Base-by-base conservation (phyloP, 495 filamentous ascomycete species). In the Talaromyces thailandensis region DNA sequence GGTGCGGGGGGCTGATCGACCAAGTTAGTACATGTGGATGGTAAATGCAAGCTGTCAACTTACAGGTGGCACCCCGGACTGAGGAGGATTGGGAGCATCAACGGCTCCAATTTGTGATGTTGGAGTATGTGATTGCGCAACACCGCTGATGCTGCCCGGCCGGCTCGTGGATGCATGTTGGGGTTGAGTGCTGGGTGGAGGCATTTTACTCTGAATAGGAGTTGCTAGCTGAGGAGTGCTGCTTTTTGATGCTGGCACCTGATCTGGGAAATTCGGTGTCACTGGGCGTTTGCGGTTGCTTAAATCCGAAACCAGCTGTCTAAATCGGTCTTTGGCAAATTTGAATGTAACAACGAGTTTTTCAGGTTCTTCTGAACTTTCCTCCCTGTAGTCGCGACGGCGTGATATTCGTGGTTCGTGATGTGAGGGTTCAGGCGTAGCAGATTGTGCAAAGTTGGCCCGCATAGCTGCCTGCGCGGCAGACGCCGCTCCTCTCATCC, bases 381-480 rank as follows among this genome's bases (percentile, higher is more conserved):
- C 89, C 72, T 93, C 91, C 62, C 88, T 81, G 43, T 76, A 80
- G 62, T 79, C 77, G 62, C 83, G 84, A 67, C 86, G 81, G 61
- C 88, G 78, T 24, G 84, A 79, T 28, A 82, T 88, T 64, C 88
- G 76, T 1, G 87, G 86, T 68, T 92, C 91, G 67, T 88, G 84
- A 71, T 90, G 84, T 25, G 87, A 73, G 63, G 84, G 77, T 71
- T 98, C 94, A 1, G 95, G 94, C 0, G 94, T 97, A 67, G 91
- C 89, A 14, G 93, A 97, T 43, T 94, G 86, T 28, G 87, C 91
- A 32, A 95, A 68, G 64, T 88, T 91, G 7, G 90, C 88, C 37
- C 84, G 79, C 70, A 88, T 79, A 12, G 85, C 85, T 11, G 83
- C 83, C 68, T 92, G 88, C 26, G 93, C 93, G 23, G 89, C 92